Evolutionary conservation across 306 rosid genomes (phyloP), one percentile per base, ranked within the genome.

Genomic region (Trichosanthes truncata): DNA sequence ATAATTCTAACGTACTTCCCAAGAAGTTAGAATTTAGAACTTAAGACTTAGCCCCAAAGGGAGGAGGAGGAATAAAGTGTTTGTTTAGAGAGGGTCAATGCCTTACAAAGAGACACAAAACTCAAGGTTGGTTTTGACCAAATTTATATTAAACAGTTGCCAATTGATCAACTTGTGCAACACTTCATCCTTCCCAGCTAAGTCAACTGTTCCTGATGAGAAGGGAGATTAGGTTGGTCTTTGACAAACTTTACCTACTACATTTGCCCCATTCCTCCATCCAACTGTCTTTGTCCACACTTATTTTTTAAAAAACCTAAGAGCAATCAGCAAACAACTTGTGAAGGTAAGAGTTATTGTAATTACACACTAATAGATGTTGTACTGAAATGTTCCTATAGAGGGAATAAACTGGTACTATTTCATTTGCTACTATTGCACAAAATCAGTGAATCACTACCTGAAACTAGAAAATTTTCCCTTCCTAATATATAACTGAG

Each of bases 31-130:
- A 2, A 15, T 20, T 31, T 31, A 9, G 51, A 31, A 17, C 40
- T 25, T 33, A 35, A 33, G 23, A 67, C 29, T 67, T 67, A 23
- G 74, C 49, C 49, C 23, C 8, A 38, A 68, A n/a, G 17, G 43
- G 52, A 40, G 25, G 41, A 40, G 35, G 18, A 60, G 3, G 9
- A 68, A 38, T 11, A 43, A 35, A 20, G 13, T 9, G 2, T 68
- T 41, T 1, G 43, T 68, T 38, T 9, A 13, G 29, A 1, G 41
- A 8, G 8, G 75, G 75, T 68, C 75, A 68, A 68, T 41, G 52
- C 75, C 75, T 38, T 41, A 21, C 75, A 68, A 41, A 68, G 75
- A 10, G 75, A 66, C 73, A 68, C 75, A 68, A 68, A 40, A 41
- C 51, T 41, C 14, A 40, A 43, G 10, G 10, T 10, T 69, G 55